Evolutionary conservation across 164 flowering plant genomes (phyloP).

Genomic region (Cinnamomum chago): DNA sequence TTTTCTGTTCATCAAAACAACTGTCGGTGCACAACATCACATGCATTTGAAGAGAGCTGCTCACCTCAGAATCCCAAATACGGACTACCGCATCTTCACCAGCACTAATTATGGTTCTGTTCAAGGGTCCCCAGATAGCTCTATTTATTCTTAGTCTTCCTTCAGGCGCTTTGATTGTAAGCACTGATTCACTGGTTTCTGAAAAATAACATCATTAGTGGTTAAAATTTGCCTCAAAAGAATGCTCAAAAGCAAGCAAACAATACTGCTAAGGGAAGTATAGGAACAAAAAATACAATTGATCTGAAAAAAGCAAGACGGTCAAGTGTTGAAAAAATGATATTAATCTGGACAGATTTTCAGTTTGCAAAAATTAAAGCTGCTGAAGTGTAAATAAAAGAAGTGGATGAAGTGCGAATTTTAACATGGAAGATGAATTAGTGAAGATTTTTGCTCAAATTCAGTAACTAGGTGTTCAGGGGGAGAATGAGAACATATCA

Average conservation of each 20-base stretch:
- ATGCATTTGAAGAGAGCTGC: background rate
- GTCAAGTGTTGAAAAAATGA: background rate
- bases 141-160: constrained; percentile 89
- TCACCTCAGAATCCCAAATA: constrained; percentile 93
- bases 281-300: background rate
- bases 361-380: no score
- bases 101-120: constrained; percentile 74
- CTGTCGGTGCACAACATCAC: no score
- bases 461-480: no score
- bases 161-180: constrained; percentile 64
- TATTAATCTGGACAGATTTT: no score
- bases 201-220: constrained; percentile 16
- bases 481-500: no score
- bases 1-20: no score
- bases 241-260: background rate
- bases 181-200: constrained; percentile 72
- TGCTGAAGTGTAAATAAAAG: no score
- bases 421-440: no score
- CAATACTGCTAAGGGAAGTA: background rate
- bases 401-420: no score
- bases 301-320: no score
- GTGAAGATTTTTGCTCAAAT: no score
- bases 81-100: constrained; percentile 93
- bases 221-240: background rate
- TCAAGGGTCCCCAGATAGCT: constrained; percentile 95